phyloP scores from a whole-genome alignment of 139 green algal species.

The Axilococcus clingmanii region DNA sequence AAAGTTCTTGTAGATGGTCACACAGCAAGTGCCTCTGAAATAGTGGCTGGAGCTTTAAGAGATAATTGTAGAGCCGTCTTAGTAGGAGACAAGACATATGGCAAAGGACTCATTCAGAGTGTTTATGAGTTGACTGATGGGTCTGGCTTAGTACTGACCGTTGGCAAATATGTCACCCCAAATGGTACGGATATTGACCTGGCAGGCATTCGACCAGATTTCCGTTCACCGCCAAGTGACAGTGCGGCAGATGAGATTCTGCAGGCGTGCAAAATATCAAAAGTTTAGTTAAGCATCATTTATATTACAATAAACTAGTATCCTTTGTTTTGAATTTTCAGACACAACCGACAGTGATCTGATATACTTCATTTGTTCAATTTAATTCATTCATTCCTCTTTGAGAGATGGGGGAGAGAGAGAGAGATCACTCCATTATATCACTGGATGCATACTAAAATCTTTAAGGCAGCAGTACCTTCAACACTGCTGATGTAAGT shows the following conservation, averaged over 20 bases:
- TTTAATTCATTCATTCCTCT: not conserved
- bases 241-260: constrained; percentile 7
- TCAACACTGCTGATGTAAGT: constrained; percentile 38
- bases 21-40: constrained; percentile 82
- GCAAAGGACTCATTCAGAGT: constrained; percentile 93
- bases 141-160: constrained; percentile 81
- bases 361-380: too few relatives aligned
- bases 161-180: constrained; percentile 93
- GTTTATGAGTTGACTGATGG: constrained; percentile 92
- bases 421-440: not conserved
- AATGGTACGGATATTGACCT: constrained; percentile 54
- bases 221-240: constrained; percentile 11
- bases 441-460: not conserved
- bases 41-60: constrained; percentile 79
- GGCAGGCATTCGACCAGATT: constrained; percentile 58
- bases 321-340: too few relatives aligned
- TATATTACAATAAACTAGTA: too few relatives aligned
- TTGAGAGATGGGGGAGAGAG: not conserved
- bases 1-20: constrained; percentile 78
- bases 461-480: not conserved
- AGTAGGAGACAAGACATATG: constrained; percentile 69
- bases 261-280: constrained; percentile 10
- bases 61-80: constrained; percentile 93
- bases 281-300: too few relatives aligned
- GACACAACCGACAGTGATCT: too few relatives aligned